Conservation (phyloP, 129 eudicot genomes). For the Flaveria bidentis region DNA sequence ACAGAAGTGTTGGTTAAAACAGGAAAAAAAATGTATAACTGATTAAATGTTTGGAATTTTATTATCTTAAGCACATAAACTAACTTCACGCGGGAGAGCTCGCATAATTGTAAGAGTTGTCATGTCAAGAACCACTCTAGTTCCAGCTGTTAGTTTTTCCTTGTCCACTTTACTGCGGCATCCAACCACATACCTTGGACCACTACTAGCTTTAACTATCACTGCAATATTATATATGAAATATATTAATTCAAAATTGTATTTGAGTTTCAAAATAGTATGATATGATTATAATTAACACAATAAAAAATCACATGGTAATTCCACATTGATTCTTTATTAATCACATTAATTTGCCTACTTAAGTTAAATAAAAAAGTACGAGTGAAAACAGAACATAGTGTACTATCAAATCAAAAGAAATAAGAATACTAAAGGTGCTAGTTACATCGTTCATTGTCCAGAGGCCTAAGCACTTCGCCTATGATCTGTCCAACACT, state of each 20-base stretch:
- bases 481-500: conserved; percentile 99
- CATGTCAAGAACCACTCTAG: conserved; percentile 98
- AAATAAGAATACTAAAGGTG: conserved; percentile 5
- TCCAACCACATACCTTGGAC: conserved; percentile 98
- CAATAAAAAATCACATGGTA: conserved; percentile 1
- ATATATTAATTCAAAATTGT: background rate
- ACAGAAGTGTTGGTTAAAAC: conserved; percentile 11
- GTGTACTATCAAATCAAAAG: background rate
- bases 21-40: background rate
- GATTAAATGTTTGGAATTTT: background rate
- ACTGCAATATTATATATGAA: conserved; percentile 50
- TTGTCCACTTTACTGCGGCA: conserved; percentile 99
- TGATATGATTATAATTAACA: background rate
- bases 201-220: conserved; percentile 98
- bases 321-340: background rate
- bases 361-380: background rate
- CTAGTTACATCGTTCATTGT: conserved; percentile 82
- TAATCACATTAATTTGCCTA: background rate
- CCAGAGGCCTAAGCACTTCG: conserved; percentile 92
- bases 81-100: conserved; percentile 96
- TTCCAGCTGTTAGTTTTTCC: conserved; percentile 90
- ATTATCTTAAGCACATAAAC: conserved; percentile 18
- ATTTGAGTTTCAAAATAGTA: conserved; percentile 2
- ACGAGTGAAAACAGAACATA: background rate
- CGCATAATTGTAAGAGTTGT: conserved; percentile 97